These are phyloP conservation scores for Waltergamsia citrina DNA, from an alignment of 2,329 filamentous ascomycete genomes.

Conservation along the genomic window DNA sequence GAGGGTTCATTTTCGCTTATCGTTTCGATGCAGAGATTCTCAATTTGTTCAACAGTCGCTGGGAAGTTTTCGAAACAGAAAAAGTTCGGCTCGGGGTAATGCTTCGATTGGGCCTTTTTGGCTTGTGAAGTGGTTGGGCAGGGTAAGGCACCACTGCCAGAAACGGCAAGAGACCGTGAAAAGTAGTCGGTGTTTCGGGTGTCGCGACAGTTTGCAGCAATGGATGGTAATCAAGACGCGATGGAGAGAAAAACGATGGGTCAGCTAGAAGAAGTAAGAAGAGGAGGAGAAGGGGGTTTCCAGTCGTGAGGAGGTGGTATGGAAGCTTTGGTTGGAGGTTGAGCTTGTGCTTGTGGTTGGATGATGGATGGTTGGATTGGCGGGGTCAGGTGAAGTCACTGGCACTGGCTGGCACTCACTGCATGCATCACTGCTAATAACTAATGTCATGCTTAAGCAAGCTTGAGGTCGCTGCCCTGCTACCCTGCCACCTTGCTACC, in stretches of 20 bases:
- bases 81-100: not conserved
- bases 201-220: too few species aligned
- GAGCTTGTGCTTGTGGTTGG: not conserved
- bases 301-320: too few species aligned
- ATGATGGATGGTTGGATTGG: not conserved
- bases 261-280: too few species aligned
- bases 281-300: too few species aligned
- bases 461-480: too few species aligned
- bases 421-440: not conserved
- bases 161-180: not conserved
- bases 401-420: not conserved
- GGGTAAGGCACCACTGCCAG: not conserved
- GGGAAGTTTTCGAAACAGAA: not conserved
- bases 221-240: too few species aligned
- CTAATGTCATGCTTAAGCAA: too few species aligned
- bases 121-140: not conserved
- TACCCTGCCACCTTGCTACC: too few species aligned
- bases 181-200: not conserved
- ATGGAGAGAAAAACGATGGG: not conserved
- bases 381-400: conserved; percentile 1
- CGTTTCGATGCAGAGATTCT: not conserved
- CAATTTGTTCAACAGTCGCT: not conserved
- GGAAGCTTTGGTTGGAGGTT: not conserved
- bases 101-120: not conserved
- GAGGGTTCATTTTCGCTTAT: conserved; percentile 70